phyloP scores from a whole-genome alignment of 208 protist genomes.

The Trypanosoma congolense region DNA sequence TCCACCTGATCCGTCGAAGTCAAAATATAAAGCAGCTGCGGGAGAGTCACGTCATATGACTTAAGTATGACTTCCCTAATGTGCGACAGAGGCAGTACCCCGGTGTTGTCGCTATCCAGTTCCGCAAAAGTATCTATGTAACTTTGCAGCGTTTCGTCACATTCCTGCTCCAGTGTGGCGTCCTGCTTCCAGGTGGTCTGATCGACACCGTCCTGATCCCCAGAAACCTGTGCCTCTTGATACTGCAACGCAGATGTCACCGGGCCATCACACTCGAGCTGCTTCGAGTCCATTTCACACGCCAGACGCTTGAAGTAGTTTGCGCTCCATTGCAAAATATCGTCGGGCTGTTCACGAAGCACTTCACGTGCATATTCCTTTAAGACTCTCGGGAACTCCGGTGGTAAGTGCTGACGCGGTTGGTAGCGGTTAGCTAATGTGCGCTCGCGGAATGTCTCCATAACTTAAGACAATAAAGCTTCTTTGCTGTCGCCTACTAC shows the following conservation, averaged over 20 bases:
- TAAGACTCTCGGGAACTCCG: constrained; percentile 80
- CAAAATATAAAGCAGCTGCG: constrained; percentile 81
- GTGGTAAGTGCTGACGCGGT: constrained; percentile 79
- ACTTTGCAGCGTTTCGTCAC: constrained; percentile 26
- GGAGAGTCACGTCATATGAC: constrained; percentile 43
- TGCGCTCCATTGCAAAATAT: constrained; percentile 89
- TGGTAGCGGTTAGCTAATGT: constrained; percentile 87
- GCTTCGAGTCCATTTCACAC: constrained; percentile 60
- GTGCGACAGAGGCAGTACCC: constrained; percentile 39
- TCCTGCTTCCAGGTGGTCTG: constrained; percentile 8
- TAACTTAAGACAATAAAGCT: no score
- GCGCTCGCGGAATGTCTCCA: constrained; percentile 75
- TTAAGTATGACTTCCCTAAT: constrained; percentile 53
- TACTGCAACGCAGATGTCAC: neutral
- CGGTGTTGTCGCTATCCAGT: constrained; percentile 37
- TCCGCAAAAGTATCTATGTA: constrained; percentile 52
- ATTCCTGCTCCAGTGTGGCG: constrained; percentile 24
- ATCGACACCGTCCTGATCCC: no score
- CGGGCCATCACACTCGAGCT: constrained; percentile 24
- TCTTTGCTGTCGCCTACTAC: no score
- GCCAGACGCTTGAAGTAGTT: constrained; percentile 89
- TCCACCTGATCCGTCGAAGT: constrained; percentile 43
- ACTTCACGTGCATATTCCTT: constrained; percentile 93
- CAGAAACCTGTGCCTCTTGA: no score
- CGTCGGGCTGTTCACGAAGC: constrained; percentile 83